Base-by-base conservation (phyloP, 164 flowering plant species). In the Aristolochia fimbriata region DNA sequence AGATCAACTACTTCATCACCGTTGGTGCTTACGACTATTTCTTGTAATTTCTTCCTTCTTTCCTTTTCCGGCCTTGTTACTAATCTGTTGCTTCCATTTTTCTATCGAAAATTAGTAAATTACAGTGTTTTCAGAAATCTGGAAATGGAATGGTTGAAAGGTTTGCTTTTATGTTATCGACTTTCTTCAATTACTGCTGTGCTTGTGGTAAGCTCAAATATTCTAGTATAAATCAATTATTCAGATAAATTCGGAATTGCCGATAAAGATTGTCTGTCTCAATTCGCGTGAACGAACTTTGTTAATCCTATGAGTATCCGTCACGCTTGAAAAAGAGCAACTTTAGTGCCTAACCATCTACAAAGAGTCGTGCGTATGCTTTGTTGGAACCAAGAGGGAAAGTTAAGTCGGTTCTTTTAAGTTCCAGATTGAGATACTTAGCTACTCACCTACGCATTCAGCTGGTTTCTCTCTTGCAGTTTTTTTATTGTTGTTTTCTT, bases 1-100 rank as follows among this genome's bases (percentile, higher is more conserved):
- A 78, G 23, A 72, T 88, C 56, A 91, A 91, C 60, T 51, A 59
- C 73, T 88, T 91, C 77, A 60, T 91, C 76, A 85, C 97, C 19
- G 76, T 74, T 57, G 97, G 97, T 43, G 87, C 86, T 62, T 88
- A 80, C 59, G 90, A 84, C 61, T 91, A 83, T 70, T 74, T 91
- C 77, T 74, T 83, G 95, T 90, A 66, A 74, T 25, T 14, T 55
- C 50, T 11, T 22, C 24, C 49, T 57, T 15, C 55, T 50, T 48
- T 21, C 24, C 47, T 51, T 23, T 22, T 27, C 23, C 50, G 12
- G 47, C 6, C 16, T 15, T 60, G 30, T 7, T 13, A 17, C 16
- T 63, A 37, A 47, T 41, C 41, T 45, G 25, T 4, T 21, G 23
- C 20, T 22, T 52, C 4, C 20, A 16, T 9, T 23, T 52, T 15